phyloP scores from a whole-genome alignment of 192 early-diverging fungal species.

The Gaertneriomyces sp. region DNA sequence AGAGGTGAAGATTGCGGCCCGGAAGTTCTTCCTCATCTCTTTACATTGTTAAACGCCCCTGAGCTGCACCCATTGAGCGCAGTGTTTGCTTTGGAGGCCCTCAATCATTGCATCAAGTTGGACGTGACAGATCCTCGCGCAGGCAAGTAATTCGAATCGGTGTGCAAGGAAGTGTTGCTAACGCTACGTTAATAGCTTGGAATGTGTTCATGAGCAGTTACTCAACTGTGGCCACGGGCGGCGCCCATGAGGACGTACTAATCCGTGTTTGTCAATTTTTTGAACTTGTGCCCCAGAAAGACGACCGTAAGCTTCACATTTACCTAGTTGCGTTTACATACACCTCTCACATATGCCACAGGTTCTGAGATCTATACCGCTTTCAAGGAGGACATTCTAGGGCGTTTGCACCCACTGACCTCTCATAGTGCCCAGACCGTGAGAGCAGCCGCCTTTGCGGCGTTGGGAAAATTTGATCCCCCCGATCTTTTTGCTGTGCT shows the following conservation, averaged over 20 bases:
- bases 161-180: background rate
- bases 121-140: conserved; percentile 28
- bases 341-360: background rate
- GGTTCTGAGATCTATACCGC: conserved; percentile 16
- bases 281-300: conserved; percentile 19
- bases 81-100: conserved; percentile 12
- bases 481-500: conserved; percentile 25
- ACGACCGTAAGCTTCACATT: conserved; percentile 10
- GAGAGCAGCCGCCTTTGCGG: conserved; percentile 4
- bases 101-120: conserved; percentile 19
- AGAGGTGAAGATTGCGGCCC: conserved; percentile 18
- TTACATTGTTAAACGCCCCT: conserved; percentile 9
- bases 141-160: background rate
- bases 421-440: conserved; percentile 6
- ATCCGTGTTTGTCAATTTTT: conserved; percentile 19
- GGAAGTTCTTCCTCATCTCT: conserved; percentile 19
- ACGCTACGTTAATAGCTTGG: conserved; percentile 2
- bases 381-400: conserved; percentile 24
- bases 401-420: conserved; percentile 10
- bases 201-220: conserved; percentile 29
- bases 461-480: conserved; percentile 14
- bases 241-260: background rate
- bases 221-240: background rate
- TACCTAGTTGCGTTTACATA: background rate
- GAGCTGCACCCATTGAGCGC: conserved; percentile 9